Base-by-base conservation (phyloP, 306 rosid species). In the Phaseolus lunatus region DNA sequence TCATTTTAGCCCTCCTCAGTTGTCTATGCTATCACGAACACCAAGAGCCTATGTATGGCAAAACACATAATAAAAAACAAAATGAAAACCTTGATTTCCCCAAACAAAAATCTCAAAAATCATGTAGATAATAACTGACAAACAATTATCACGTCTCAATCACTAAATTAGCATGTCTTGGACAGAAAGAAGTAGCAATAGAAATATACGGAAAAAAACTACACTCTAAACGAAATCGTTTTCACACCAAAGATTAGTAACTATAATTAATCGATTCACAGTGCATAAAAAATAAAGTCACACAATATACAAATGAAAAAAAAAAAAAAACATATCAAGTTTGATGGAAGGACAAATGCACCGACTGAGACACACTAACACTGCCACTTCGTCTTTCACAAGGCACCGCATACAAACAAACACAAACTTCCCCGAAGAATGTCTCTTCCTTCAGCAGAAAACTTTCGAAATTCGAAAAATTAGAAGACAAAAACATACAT, bases 261-360 rank as follows among this genome's bases (percentile, higher is more conserved):
- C n/a, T 4, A 9, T 47, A 47, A 15, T 47, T 13, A 15, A 6
- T 16, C 7, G 2, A 13, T 16, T 49, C 20, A 18, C 57, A 18
- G 24, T 2, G 58, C 12, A 22, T 50, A 50, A 52, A 19, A 19
- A 8, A 18, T 52, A 3, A 53, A 53, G 2, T 12, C 3, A 5
- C 13, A 4, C 5, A 57, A 57, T 22, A 23, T 54, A 54, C 57
- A 53, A 62, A 58, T 41, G 63, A 72, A 80, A 66, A 81, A 16
- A 58, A 81, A 16, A 58, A 24, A 33, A 50, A 24, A 52, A 67
- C 52, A 23, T 2, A 63, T 69, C 23, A 29, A 53, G 70, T 59
- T 76, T 49, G 44, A 48, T 3, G 59, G 44, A 72, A 15, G 18
- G 84, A 70, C 87, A 84, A 77, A 72, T 48, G 57, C 82, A 80